These are phyloP conservation scores for Thelephora ganbajun DNA, from an alignment of 768 basidiomycete species.

Conservation along the genomic window DNA sequence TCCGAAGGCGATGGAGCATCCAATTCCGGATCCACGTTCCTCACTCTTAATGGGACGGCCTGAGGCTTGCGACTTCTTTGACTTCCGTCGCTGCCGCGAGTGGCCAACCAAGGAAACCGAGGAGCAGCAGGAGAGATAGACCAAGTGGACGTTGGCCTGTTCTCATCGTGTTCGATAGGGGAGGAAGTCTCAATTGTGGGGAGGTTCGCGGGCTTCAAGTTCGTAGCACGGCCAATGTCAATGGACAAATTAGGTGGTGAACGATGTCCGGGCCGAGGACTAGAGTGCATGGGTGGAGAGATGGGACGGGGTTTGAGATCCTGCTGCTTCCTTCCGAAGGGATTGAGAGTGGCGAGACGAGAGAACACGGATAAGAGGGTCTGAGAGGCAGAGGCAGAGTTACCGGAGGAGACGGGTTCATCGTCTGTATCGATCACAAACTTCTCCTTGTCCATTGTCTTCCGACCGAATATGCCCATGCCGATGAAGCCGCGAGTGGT, in stretches of 20 bases:
- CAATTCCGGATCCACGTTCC: conserved; percentile 6
- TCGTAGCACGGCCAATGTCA: conserved; percentile 26
- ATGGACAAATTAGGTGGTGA: conserved; percentile 27
- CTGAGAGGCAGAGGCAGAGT: conserved; percentile 2
- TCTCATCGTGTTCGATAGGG: conserved; percentile 8
- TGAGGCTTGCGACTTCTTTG: no score
- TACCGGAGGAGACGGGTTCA: background rate
- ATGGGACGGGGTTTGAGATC: conserved; percentile 2
- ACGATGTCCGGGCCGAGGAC: conserved; percentile 10
- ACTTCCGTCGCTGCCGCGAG: no score
- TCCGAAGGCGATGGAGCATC: conserved; percentile 7
- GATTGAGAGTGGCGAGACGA: conserved; percentile 6
- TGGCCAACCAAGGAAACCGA: conserved; percentile 9
- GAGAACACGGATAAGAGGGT: conserved; percentile 10
- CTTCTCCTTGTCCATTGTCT: conserved; percentile 20
- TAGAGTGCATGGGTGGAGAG: conserved; percentile 7
- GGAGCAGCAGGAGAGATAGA: conserved; percentile 20
- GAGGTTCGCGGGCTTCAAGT: conserved; percentile 11
- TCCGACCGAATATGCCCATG: conserved; percentile 24
- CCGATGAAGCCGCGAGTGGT: conserved; percentile 26
- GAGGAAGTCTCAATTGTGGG: conserved; percentile 18
- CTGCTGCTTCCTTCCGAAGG: conserved; percentile 12
- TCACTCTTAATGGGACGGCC: background rate
- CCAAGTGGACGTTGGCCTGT: conserved; percentile 16
- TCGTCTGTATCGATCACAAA: conserved; percentile 8